Percentiles rank a stretch among this genome's conserved stretches.
Conservation (phyloP, 108 stramenopile genomes). For the Parietichytrium sp. region DNA sequence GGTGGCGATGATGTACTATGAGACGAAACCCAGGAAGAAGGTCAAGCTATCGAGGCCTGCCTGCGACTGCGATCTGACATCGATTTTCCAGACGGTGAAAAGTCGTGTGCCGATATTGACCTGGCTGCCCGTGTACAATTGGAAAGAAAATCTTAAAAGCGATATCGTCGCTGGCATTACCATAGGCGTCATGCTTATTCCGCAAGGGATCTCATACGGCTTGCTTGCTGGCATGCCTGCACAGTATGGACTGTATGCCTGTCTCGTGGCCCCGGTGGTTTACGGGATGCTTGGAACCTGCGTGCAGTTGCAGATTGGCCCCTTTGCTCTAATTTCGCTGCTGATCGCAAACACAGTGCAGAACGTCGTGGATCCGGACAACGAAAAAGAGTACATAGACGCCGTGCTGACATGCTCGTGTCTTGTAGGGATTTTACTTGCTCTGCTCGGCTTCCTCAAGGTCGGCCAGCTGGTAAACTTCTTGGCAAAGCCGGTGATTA, state of each 20-base stretch:
- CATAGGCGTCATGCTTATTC: background rate
- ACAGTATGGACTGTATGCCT: slow-evolving; percentile 5
- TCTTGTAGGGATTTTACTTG: background rate
- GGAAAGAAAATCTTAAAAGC: background rate
- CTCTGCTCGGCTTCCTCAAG: background rate
- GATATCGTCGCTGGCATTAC: slow-evolving; percentile 28
- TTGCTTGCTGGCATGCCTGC: background rate
- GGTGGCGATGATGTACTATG: slow-evolving; percentile 4
- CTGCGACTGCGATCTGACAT: background rate
- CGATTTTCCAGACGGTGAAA: too few species aligned
- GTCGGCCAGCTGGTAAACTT: slow-evolving; percentile 25
- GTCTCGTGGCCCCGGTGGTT: slow-evolving; percentile 21
- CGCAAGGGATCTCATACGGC: slow-evolving; percentile 26
- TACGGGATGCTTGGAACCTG: background rate
- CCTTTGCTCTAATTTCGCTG: slow-evolving; percentile 9
- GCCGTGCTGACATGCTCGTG: slow-evolving; percentile 26
- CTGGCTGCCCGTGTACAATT: slow-evolving; percentile 9
- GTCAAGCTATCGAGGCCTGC: background rate
- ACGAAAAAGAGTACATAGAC: background rate
- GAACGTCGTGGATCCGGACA: background rate
- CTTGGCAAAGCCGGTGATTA: background rate
- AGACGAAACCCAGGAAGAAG: background rate
- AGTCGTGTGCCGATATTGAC: background rate
- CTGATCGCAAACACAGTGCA: background rate
- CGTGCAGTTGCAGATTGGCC: slow-evolving; percentile 19